Conservation (phyloP, 2,329 filamentous ascomycete genomes). For the Sphaerostilbella broomeana region DNA sequence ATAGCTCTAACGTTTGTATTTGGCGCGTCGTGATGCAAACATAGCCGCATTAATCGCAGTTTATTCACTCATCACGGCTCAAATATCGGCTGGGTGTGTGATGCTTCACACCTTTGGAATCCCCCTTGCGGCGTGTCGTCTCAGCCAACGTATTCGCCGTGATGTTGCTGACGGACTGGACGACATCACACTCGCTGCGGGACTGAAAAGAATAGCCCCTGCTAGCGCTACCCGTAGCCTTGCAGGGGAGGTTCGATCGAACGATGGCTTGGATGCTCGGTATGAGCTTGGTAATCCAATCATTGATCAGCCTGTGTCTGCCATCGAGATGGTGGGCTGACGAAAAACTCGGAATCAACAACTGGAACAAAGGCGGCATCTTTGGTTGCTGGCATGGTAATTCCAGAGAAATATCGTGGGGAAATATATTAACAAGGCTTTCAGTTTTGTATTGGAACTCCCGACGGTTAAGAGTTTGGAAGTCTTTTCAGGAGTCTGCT, state of each 20-base stretch:
- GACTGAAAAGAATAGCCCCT: conserved; percentile 6
- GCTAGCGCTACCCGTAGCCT: conserved; percentile 11
- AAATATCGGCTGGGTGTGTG: background rate
- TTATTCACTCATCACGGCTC: background rate
- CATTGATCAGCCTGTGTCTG: background rate
- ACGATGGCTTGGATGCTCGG: conserved; percentile 12
- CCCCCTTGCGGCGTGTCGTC: background rate
- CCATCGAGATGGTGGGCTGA: conserved; percentile 1
- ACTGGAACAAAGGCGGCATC: background rate
- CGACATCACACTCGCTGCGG: conserved; percentile 5
- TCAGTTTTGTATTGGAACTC: too few species aligned
- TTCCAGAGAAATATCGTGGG: background rate
- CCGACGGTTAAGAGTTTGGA: too few species aligned
- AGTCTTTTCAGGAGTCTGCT: too few species aligned
- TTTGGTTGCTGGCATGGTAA: conserved; percentile 1
- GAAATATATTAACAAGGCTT: conserved; percentile 2
- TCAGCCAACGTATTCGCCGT: conserved; percentile 4
- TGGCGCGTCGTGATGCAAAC: too few species aligned
- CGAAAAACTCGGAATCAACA: conserved; percentile 5
- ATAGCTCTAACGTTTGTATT: too few species aligned
- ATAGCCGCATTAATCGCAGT: too few species aligned
- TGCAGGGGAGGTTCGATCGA: conserved; percentile 13
- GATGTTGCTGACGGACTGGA: conserved; percentile 7
- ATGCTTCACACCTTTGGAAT: background rate
- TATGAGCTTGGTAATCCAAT: conserved; percentile 12